phyloP scores from a whole-genome alignment of 495 filamentous ascomycete species.

The Xylaria acuta region DNA sequence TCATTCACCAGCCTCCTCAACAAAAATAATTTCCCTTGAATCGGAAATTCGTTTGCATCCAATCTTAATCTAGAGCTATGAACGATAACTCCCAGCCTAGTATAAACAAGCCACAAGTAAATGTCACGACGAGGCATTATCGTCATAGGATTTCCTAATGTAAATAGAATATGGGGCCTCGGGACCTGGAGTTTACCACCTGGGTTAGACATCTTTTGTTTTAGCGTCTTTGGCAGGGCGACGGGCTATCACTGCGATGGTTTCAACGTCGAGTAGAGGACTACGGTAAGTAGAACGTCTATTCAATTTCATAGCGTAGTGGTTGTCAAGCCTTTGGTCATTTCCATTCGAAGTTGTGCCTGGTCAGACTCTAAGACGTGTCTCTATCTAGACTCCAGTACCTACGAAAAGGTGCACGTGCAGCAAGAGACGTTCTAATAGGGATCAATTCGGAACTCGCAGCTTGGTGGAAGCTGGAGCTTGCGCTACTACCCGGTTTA shows the following conservation, averaged over 20 bases:
- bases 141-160: conserved; percentile 9
- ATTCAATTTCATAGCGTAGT: neutral
- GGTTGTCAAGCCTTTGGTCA: neutral
- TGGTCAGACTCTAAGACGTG: neutral
- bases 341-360: neutral
- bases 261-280: neutral
- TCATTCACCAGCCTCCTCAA: conserved; percentile 14
- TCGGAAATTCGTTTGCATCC: neutral
- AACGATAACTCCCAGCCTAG: neutral
- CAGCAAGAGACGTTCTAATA: neutral
- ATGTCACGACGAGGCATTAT: neutral
- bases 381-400: neutral
- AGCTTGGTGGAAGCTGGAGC: no score
- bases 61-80: conserved; percentile 7
- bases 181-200: neutral
- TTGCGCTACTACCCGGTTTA: neutral
- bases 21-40: neutral
- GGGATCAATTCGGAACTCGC: neutral
- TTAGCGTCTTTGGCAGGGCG: conserved; percentile 29
- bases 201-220: neutral
- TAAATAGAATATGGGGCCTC: neutral
- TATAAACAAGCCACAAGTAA: neutral
- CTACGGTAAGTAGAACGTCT: neutral
- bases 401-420: conserved; percentile 3
- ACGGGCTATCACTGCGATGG: conserved; percentile 8